These are phyloP conservation scores for Lachnellula suecica DNA, from an alignment of 2,329 filamentous ascomycete genomes.

Conservation along the genomic window DNA sequence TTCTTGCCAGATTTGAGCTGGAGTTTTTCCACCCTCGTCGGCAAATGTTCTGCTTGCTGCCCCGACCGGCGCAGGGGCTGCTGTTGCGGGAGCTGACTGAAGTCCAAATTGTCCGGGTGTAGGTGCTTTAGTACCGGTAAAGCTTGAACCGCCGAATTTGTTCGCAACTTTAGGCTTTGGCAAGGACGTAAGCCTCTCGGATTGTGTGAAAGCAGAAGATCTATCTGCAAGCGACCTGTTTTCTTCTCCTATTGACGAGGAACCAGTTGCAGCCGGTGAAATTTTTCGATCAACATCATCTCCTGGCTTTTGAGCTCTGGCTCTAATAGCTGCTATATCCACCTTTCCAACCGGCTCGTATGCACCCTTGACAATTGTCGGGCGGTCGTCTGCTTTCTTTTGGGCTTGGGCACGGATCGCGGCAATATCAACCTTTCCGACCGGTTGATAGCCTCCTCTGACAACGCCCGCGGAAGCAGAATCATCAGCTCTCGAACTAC, in stretches of 20 bases:
- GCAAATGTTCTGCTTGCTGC: constrained; percentile 90
- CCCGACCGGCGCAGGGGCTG: constrained; percentile 62
- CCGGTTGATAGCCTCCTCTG: constrained; percentile 83
- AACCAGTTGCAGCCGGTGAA: constrained; percentile 43
- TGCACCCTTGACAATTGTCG: constrained; percentile 82
- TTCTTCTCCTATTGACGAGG: constrained; percentile 40
- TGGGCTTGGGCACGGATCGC: constrained; percentile 77
- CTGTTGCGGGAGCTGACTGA: constrained; percentile 57
- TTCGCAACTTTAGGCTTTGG: constrained; percentile 96
- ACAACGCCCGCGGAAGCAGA: constrained; percentile 61
- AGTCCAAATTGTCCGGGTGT: constrained; percentile 69
- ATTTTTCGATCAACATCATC: constrained; percentile 36
- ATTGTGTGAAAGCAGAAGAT: constrained; percentile 69
- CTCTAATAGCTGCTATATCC: constrained; percentile 90
- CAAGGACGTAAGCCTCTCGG: constrained; percentile 80
- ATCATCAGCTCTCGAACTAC: constrained; percentile 45
- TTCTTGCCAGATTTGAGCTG: constrained; percentile 95
- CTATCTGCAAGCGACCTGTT: constrained; percentile 70
- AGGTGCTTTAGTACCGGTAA: constrained; percentile 87
- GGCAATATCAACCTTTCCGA: constrained; percentile 97
- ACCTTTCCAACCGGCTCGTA: constrained; percentile 97
- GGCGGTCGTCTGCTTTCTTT: constrained; percentile 73
- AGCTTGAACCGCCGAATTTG: constrained; percentile 73
- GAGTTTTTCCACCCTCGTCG: constrained; percentile 92
- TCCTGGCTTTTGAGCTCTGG: constrained; percentile 69